Evolutionary conservation across 805 yeast species (phyloP), one percentile per base, ranked within the genome.

Genomic region (Candida ulmi): DNA sequence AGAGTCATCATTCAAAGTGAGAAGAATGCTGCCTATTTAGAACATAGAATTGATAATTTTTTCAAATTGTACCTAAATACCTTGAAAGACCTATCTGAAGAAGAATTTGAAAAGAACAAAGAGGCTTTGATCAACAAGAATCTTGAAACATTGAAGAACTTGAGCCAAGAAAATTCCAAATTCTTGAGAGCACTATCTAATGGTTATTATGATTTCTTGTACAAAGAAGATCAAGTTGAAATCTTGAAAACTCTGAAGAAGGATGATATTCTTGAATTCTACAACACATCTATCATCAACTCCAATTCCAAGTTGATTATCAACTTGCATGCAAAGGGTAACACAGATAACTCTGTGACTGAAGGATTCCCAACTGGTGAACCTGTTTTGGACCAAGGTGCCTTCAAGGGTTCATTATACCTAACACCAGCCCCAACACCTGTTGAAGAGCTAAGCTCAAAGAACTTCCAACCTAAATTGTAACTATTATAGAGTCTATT

Each of bases 1-100:
- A 71, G 93, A 52, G 62, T 93, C 12, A 65, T 90, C 48, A 72
- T 90, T 37, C 99, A 91, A 64, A 81, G 93, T 43, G 97, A 88
- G 58, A 77, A 83, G 57, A 63, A 86, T 2, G 70, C 93, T 3
- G 74, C 72, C 12, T 90, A 80, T 58, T 68, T 93, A 44, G 87
- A 86, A 55, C 72, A 72, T 46, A 74, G 99, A 60, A 83, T 93
- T 40, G 82, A 76, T 28, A 72, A 73, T 39, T 88, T 87, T 55
- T 64, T 88, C 39, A 59, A 59, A 15, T 38, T 41, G 3, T 73
- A 81, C 49, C 70, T 72, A 8, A 54, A 57, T 13, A 59, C 69
- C 19, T 52, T 88, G 33, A 62, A 60, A 4, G 62, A 66, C 4
- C 64, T 91, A 68, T 54, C 76, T 2, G 78, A 72, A 4, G 83